Percentiles rank a stretch among this genome's conserved stretches.
Conservation (phyloP, 495 filamentous ascomycete species). For the Polyplosphaeria fusca region DNA sequence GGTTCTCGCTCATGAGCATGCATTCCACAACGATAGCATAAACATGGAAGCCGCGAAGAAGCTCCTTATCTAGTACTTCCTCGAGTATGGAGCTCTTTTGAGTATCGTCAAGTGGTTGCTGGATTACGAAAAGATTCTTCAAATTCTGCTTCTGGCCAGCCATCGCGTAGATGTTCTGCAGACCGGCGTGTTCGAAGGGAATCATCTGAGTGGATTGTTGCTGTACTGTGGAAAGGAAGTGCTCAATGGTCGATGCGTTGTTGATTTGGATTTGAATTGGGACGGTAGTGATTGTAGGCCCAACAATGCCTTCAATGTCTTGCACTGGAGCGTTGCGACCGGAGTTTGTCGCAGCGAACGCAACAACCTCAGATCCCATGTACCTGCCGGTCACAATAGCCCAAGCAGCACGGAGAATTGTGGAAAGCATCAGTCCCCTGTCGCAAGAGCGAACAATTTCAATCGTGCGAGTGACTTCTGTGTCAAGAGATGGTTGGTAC, state of each 20-base stretch:
- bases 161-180: conserved; percentile 39
- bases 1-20: conserved; percentile 13
- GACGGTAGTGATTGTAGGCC: conserved; percentile 25
- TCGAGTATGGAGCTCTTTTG: conserved; percentile 9
- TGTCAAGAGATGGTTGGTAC: conserved; percentile 13
- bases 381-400: conserved; percentile 35
- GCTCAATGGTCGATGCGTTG: not conserved
- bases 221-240: conserved; percentile 37
- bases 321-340: conserved; percentile 19
- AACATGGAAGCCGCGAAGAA: conserved; percentile 20
- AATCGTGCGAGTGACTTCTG: conserved; percentile 15
- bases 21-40: conserved; percentile 23
- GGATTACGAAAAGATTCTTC: conserved; percentile 24
- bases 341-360: conserved; percentile 21
- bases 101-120: conserved; percentile 7
- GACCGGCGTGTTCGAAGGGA: conserved; percentile 46
- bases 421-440: conserved; percentile 18
- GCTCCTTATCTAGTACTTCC: conserved; percentile 24
- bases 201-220: conserved; percentile 40
- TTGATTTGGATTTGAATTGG: conserved; percentile 24
- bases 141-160: conserved; percentile 14
- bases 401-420: conserved; percentile 41
- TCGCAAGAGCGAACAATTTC: not conserved
- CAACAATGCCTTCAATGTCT: conserved; percentile 20
- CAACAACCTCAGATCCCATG: conserved; percentile 34